phyloP scores from a whole-genome alignment of 257 asterid species.

The Ajuga chamaepitys region DNA sequence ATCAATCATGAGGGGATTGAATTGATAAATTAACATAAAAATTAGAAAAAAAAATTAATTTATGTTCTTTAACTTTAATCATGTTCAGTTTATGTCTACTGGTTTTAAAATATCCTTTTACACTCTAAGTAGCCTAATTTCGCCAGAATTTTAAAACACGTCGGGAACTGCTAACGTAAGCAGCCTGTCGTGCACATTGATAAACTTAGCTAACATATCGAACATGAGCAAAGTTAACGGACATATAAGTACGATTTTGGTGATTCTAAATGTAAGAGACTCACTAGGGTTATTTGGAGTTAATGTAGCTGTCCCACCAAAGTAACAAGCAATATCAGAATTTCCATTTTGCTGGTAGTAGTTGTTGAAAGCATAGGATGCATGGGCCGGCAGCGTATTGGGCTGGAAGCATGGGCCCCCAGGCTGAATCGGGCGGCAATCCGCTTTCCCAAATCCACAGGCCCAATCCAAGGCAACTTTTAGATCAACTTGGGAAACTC shows the following conservation, averaged over 20 bases:
- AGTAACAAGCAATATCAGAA: constrained; percentile 66
- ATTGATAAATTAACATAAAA: no score
- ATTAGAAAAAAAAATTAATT: no score
- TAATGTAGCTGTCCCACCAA: constrained; percentile 68
- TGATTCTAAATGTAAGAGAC: not conserved
- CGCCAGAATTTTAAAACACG: no score
- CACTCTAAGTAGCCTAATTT: no score
- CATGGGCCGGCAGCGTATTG: constrained; percentile 49
- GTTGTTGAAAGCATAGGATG: constrained; percentile 71
- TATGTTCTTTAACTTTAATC: no score
- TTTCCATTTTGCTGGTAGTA: constrained; percentile 85
- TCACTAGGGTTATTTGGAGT: constrained; percentile 59
- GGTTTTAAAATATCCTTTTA: no score
- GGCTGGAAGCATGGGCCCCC: constrained; percentile 84
- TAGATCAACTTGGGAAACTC: constrained; percentile 37
- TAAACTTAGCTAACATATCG: no score
- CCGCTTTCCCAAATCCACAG: constrained; percentile 54
- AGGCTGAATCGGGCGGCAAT: constrained; percentile 51
- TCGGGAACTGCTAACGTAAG: no score
- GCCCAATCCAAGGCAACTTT: constrained; percentile 86
- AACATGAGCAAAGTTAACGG: no score
- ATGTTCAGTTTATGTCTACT: no score
- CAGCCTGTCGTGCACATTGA: no score
- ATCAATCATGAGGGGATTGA: not conserved
- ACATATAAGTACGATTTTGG: no score